Evolutionary conservation across 108 stramenopile genomes (phyloP), one percentile per base, ranked within the genome.

Genomic region (Skeletonema menzelii): DNA sequence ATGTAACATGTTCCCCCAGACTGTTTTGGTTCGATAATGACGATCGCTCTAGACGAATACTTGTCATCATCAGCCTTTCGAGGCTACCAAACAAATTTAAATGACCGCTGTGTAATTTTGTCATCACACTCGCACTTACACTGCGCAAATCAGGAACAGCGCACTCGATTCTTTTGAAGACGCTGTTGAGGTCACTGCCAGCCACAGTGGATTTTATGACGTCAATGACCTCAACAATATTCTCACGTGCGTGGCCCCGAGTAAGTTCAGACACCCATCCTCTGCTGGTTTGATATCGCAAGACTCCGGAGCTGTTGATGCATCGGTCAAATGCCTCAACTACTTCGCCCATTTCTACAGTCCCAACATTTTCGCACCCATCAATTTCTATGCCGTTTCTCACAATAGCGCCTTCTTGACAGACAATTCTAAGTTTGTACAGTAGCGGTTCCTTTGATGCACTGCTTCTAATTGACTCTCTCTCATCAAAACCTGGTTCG

Each of bases 181-280:
- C 75, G 8, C 60, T 63, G 37, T 67, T 20, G 4, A 44, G 40
- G 40, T 15, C 40, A 19, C 27, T 49, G 34, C 27, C 27, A 40
- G 44, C 56, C 19, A 63, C 28, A 7, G 26, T 34, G 27, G 44
- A 63, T 64, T 44, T 38, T 59, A 46, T 75, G 4, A 97, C 84
- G 22, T 76, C 70, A 37, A 98, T 53, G 12, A 96, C 82, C 86
- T 97, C 97, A n/a, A 93, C 90, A 59, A 98, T 96, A 17, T 96
- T 94, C 65, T 96, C 95, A 26, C 94, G 86, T 1, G 90, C 94
- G 72, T 91, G 91, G 34, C 96, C 95, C 13, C 97, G 88, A 8
- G 94, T 91, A 60, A 88, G 83, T 81, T 98, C 97, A 12, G 96
- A 96, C 14, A 98, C 71, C 97, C 96, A 98, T 1, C 97, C 97